A percentile compares a stretch with the other conserved stretches of the same genome.
These are phyloP conservation scores for Rhodotorula paludigena DNA, from an alignment of 768 basidiomycete species.

Conservation along the genomic window DNA sequence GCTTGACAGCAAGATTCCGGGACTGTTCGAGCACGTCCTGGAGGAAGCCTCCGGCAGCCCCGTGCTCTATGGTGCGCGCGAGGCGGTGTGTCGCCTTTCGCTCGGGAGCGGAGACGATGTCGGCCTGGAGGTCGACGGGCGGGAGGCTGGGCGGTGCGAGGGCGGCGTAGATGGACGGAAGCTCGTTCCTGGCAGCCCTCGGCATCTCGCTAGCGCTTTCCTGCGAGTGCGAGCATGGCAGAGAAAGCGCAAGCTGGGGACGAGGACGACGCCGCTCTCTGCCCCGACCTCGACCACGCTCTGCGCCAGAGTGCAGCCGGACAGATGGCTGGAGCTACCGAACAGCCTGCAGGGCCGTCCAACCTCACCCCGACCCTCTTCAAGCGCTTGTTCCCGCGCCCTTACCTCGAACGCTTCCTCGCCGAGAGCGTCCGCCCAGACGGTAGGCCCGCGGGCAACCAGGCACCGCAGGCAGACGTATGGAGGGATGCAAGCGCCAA, in stretches of 20 bases:
- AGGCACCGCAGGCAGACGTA: background rate
- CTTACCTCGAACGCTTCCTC: conserved; percentile 82
- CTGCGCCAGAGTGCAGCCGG: no score
- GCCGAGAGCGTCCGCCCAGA: conserved; percentile 74
- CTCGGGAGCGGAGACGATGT: background rate
- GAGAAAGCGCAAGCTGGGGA: no score
- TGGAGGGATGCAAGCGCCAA: conserved; percentile 76
- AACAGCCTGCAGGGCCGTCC: background rate
- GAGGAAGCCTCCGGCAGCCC: background rate
- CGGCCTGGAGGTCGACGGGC: conserved; percentile 1
- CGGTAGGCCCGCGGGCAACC: conserved; percentile 59
- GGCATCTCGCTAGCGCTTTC: no score
- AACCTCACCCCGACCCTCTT: conserved; percentile 46
- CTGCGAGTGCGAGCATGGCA: no score
- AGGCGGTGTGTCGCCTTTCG: background rate
- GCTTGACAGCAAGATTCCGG: background rate
- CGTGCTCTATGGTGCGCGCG: background rate
- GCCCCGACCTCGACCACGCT: no score
- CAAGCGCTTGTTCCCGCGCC: conserved; percentile 79
- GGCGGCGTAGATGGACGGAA: conserved; percentile 2
- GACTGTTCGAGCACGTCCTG: background rate
- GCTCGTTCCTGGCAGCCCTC: background rate
- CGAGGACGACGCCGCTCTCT: no score
- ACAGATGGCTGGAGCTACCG: background rate
- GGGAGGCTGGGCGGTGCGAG: background rate